phyloP scores from a whole-genome alignment of 148 eudicot species.

The Persicaria maculosa region DNA sequence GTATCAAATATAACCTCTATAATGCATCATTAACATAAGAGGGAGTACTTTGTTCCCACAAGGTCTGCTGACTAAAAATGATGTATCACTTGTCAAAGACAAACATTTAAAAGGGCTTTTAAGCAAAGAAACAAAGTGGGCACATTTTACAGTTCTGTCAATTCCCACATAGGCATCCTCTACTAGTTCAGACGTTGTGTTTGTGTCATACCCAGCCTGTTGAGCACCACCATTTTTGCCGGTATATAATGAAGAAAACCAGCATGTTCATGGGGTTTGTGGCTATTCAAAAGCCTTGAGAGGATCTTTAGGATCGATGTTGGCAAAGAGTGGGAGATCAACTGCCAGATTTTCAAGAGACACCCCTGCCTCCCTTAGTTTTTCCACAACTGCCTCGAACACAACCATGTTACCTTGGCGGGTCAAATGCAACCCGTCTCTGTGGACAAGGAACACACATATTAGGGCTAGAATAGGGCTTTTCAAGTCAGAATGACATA shows the following conservation, averaged over 20 bases:
- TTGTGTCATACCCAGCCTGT: not conserved
- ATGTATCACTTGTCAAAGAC: too few relatives aligned
- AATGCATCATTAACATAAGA: too few relatives aligned
- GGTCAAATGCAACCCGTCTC: constrained; percentile 85
- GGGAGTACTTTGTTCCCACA: too few relatives aligned
- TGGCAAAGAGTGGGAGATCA: constrained; percentile 56
- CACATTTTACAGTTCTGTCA: not conserved
- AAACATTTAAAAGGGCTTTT: too few relatives aligned
- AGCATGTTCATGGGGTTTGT: not conserved
- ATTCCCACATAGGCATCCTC: not conserved
- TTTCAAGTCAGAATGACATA: not conserved
- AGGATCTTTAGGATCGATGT: constrained; percentile 58
- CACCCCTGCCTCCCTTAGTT: constrained; percentile 43
- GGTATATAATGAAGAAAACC: not conserved
- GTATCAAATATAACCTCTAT: too few relatives aligned
- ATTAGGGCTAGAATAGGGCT: not conserved
- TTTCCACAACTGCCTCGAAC: constrained; percentile 60
- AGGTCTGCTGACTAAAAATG: too few relatives aligned
- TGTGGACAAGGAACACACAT: constrained; percentile 18
- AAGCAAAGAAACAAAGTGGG: not conserved
- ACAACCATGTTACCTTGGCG: constrained; percentile 57
- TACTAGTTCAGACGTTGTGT: too few relatives aligned
- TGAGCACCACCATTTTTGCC: not conserved
- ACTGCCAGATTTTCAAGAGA: constrained; percentile 50
- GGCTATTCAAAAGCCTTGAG: constrained; percentile 37